Conservation (phyloP, 345 rosid species). For the Melaleuca alternifolia region DNA sequence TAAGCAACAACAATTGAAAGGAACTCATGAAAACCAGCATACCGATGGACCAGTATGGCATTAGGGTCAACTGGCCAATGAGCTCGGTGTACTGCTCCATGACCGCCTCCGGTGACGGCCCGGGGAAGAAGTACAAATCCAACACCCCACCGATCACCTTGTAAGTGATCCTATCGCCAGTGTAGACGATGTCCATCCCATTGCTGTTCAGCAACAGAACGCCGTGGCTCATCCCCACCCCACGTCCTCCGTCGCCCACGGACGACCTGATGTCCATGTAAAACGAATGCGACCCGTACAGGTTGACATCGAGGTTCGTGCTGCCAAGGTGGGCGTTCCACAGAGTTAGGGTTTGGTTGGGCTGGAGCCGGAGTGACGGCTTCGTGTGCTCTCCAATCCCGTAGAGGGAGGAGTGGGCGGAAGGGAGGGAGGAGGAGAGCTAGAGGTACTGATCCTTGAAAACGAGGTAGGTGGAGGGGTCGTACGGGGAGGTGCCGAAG, state of each 20-base stretch:
- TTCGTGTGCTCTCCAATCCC: conserved; percentile 81
- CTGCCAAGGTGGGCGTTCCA: conserved; percentile 53
- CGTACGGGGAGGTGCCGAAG: conserved; percentile 24
- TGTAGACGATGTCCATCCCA: conserved; percentile 55
- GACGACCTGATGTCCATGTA: conserved; percentile 49
- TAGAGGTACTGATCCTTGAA: conserved; percentile 75
- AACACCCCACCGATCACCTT: conserved; percentile 54
- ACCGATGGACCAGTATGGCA: conserved; percentile 85
- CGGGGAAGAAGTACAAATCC: conserved; percentile 47
- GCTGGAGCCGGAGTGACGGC: conserved; percentile 30
- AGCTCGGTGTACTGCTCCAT: conserved; percentile 55
- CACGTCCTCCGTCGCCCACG: conserved; percentile 3
- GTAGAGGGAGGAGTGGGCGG: conserved; percentile 33
- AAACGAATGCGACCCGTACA: conserved; percentile 74
- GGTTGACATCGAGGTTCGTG: conserved; percentile 26
- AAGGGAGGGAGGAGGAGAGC: conserved; percentile 51
- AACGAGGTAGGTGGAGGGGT: conserved; percentile 24
- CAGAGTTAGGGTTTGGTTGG: conserved; percentile 28
- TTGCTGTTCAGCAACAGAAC: conserved; percentile 61
- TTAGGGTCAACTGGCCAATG: conserved; percentile 59
- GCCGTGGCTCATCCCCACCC: conserved; percentile 47
- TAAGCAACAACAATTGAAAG: not conserved
- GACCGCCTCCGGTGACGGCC: conserved; percentile 46
- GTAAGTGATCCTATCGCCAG: conserved; percentile 44
- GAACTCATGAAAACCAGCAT: not conserved